Evolutionary conservation across 495 filamentous ascomycete genomes (phyloP).

Genomic region (Lindgomyces ingoldianus): DNA sequence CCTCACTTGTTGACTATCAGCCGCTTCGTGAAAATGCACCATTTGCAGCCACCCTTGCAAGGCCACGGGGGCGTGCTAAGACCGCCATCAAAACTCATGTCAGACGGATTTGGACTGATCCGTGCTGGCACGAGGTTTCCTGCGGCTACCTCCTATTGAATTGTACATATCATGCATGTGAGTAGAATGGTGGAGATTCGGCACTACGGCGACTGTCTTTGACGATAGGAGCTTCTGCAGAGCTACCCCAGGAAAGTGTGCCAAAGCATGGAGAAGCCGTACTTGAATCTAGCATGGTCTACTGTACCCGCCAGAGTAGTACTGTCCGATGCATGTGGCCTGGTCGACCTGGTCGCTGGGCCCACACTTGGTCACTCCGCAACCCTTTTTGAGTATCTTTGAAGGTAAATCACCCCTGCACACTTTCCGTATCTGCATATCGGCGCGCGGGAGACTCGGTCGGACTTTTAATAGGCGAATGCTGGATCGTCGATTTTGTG

Average conservation of each 20-base stretch:
- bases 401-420: neutral
- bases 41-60: neutral
- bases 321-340: neutral
- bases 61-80: neutral
- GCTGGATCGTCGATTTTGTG: neutral
- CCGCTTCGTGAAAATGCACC: neutral
- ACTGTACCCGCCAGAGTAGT: too few relatives aligned
- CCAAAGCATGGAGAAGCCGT: too few relatives aligned
- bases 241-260: too few relatives aligned
- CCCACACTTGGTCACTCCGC: neutral
- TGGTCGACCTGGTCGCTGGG: neutral
- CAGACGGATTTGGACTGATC: neutral
- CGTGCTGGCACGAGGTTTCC: neutral
- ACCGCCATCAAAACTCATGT: neutral
- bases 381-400: neutral
- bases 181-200: too few relatives aligned
- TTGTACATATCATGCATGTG: too few relatives aligned
- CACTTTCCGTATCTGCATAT: neutral
- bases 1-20: constrained; percentile 1
- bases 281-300: too few relatives aligned
- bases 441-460: neutral
- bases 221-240: too few relatives aligned
- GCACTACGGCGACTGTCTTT: too few relatives aligned
- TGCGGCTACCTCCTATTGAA: too few relatives aligned
- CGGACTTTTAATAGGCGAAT: neutral